Evolutionary conservation across 2,329 filamentous ascomycete species (phyloP).

Genomic region (Trichoderma arundinaceum): DNA sequence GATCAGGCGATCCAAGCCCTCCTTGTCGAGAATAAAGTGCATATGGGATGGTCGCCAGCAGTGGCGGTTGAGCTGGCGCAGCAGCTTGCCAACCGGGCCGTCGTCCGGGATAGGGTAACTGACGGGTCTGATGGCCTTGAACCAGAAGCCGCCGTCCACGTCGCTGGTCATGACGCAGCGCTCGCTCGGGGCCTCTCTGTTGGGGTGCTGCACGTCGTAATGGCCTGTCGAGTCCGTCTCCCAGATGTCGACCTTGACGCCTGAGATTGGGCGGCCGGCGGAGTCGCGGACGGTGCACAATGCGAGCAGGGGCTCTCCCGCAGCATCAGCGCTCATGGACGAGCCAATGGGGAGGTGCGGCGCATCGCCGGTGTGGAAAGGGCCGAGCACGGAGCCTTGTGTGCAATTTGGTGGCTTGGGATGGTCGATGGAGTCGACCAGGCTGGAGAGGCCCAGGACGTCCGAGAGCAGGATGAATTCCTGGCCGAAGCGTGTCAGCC

Average conservation of each 20-base stretch:
- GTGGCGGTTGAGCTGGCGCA: slow-evolving; percentile 72
- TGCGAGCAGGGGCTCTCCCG: slow-evolving; percentile 70
- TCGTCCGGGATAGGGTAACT: slow-evolving; percentile 86
- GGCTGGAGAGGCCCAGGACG: slow-evolving; percentile 73
- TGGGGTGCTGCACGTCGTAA: slow-evolving; percentile 76
- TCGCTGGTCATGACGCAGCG: slow-evolving; percentile 42
- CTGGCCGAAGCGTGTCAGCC: slow-evolving; percentile 40
- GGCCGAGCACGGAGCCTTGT: slow-evolving; percentile 78
- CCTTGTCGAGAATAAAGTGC: slow-evolving; percentile 88
- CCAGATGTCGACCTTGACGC: slow-evolving; percentile 77
- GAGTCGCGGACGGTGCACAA: slow-evolving; percentile 70
- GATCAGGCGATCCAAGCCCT: slow-evolving; percentile 78
- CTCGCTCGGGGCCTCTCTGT: slow-evolving; percentile 51
- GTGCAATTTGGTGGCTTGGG: slow-evolving; percentile 71
- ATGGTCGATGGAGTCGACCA: slow-evolving; percentile 78
- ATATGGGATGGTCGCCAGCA: slow-evolving; percentile 78
- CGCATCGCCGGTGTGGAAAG: slow-evolving; percentile 80
- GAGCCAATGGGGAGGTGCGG: slow-evolving; percentile 57
- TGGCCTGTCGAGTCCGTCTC: slow-evolving; percentile 76
- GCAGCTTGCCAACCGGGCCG: slow-evolving; percentile 77
- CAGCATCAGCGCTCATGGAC: slow-evolving; percentile 66
- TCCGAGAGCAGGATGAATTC: slow-evolving; percentile 81
- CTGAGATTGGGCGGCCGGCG: slow-evolving; percentile 61
- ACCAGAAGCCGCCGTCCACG: slow-evolving; percentile 63
- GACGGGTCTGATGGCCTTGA: slow-evolving; percentile 82